phyloP scores from a whole-genome alignment of 225 moss, liverwort and hornwort species.

The Pseudoscleropodium purum region DNA sequence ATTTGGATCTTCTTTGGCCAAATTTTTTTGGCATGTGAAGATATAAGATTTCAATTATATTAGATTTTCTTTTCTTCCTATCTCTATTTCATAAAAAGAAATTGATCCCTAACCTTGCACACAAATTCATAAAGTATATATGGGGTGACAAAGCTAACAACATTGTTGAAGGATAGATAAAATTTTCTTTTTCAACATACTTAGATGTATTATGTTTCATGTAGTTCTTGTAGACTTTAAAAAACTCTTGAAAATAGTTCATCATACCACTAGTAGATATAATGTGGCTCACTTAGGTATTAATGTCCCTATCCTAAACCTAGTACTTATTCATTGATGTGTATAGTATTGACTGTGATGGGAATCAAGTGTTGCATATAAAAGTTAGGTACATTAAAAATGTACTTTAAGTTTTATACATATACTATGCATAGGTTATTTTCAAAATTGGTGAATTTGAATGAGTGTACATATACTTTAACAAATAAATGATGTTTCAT shows the following conservation, averaged over 20 bases:
- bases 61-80: too few relatives aligned
- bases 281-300: rapidly evolving
- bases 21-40: too few relatives aligned
- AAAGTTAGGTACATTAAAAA: neutral
- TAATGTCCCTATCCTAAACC: neutral
- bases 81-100: too few relatives aligned
- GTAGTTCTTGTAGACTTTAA: neutral
- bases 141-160: neutral
- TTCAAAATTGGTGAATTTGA: neutral
- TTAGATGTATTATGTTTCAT: neutral
- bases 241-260: neutral
- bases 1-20: too few relatives aligned
- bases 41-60: too few relatives aligned
- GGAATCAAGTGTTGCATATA: neutral
- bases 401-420: neutral
- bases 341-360: rapidly evolving
- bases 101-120: neutral
- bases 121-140: neutral
- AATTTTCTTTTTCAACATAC: neutral
- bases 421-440: neutral
- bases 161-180: neutral
- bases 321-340: neutral
- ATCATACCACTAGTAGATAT: neutral
- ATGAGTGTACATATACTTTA: neutral
- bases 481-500: neutral